Conservation (phyloP, 305 asterid genomes). For the Coffea humblotiana region DNA sequence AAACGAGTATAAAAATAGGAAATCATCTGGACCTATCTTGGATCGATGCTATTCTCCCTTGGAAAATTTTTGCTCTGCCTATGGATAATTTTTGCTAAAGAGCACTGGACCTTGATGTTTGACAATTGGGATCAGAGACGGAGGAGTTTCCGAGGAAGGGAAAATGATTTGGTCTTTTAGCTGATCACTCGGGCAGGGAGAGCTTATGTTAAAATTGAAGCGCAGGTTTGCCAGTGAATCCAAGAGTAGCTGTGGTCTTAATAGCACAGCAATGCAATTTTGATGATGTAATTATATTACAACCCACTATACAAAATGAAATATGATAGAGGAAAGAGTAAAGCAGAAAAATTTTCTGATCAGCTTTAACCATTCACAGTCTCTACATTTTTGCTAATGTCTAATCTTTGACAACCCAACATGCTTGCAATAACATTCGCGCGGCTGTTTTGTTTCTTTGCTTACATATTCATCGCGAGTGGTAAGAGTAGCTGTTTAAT, state of each 20-base stretch:
- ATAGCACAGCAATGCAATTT: constrained; percentile 23
- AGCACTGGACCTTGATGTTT: background rate
- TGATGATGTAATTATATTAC: constrained; percentile 16
- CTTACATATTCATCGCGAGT: no score
- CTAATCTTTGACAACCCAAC: background rate
- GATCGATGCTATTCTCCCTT: background rate
- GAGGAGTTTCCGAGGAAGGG: background rate
- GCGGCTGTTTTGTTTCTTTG: background rate
- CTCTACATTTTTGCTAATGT: background rate
- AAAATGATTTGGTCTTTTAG: background rate
- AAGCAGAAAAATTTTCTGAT: background rate
- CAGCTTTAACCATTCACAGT: background rate
- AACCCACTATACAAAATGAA: constrained; percentile 7
- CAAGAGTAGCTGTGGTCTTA: constrained; percentile 15
- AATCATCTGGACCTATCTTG: background rate
- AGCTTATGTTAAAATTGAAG: no score
- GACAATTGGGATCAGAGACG: background rate
- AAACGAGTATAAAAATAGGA: background rate
- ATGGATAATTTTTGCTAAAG: background rate
- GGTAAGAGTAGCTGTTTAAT: no score
- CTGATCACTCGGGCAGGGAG: background rate
- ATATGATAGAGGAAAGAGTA: constrained; percentile 12
- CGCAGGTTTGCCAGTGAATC: background rate
- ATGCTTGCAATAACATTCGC: background rate
- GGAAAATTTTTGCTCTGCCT: background rate